Evolutionary conservation across 176 grass and related monocot species (phyloP), one percentile per base, ranked within the genome.

Genomic region (Phoenix dactylifera): DNA sequence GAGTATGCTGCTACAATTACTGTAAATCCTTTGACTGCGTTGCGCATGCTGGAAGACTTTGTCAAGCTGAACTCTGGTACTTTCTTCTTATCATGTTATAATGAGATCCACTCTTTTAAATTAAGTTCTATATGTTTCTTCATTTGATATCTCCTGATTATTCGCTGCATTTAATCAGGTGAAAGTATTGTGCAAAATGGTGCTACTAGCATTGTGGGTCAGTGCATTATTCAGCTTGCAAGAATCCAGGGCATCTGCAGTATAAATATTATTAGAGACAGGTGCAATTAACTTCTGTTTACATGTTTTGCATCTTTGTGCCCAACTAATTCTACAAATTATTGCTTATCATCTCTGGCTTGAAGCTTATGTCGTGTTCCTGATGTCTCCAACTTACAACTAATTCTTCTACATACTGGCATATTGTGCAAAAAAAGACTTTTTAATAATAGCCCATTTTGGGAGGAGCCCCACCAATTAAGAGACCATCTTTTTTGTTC

Each of bases 241-340:
- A 85, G 79, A 80, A 51, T 69, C 44, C 77, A 76, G 23, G 80
- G 80, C 51, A 28, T 96, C 44, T 78, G 18, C 51, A 96, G 66
- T 67, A 74, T 96, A 76, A 96, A 96, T 78, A 85, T 96, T 50
- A 82, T 90, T 58, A 83, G 92, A 77, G 92, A 96, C 55, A 87
- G 92, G 92, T 96, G 23, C 15, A 23, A 3, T 26, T 32, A 14
- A 44, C 35, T 44, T 44, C 35, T 44, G 12, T 12, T 44, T 44
- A 1, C 35, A 44, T 44, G 2, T 12, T 12, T 44, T 12, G 35
- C 35, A 12, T 44, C 35, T 44, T 44, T 44, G 10, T 44, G 35
- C 35, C 35, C 2, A 44, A 44, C 10, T 44, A 44, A 44, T 44
- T 44, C 7, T 44, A 44, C 9, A 44, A 12, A 44, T 44, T 1